A percentile compares a stretch with the other conserved stretches of the same genome.
These are phyloP conservation scores for rapeseed (Brassica napus) DNA, from an alignment of 345 rosid species.

Conservation along the genomic window DNA sequence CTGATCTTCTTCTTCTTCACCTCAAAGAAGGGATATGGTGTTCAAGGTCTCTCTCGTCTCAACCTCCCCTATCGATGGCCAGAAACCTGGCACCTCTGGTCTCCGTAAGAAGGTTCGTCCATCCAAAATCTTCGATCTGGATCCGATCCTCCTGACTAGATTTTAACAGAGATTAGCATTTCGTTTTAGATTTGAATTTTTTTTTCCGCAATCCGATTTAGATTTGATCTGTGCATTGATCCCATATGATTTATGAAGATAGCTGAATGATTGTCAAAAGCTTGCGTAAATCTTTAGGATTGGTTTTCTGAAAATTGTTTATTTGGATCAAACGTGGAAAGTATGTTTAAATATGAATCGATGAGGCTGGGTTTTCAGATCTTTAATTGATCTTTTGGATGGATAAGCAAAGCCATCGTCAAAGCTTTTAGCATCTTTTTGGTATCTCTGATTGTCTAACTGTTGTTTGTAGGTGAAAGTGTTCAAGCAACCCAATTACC, in stretches of 20 bases:
- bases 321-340: background rate
- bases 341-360: background rate
- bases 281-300: background rate
- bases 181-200: background rate
- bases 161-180: background rate
- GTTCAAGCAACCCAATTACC: conserved; percentile 78
- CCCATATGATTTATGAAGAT: background rate
- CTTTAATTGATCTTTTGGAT: background rate
- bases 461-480: conserved; percentile 73
- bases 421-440: conserved; percentile 10
- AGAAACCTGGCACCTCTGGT: conserved; percentile 99
- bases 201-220: background rate
- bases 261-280: background rate
- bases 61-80: conserved; percentile 79
- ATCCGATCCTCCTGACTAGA: background rate
- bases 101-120: conserved; percentile 93
- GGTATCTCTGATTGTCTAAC: background rate
- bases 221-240: conserved; percentile 19
- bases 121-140: conserved; percentile 12
- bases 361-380: background rate
- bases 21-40: conserved; percentile 44
- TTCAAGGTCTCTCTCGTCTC: conserved; percentile 65
- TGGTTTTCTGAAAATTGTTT: too few relatives aligned
- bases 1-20: background rate
- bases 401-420: background rate